Conservation (phyloP, 176 grass and related monocot genomes). For the Juncus inflexus region DNA sequence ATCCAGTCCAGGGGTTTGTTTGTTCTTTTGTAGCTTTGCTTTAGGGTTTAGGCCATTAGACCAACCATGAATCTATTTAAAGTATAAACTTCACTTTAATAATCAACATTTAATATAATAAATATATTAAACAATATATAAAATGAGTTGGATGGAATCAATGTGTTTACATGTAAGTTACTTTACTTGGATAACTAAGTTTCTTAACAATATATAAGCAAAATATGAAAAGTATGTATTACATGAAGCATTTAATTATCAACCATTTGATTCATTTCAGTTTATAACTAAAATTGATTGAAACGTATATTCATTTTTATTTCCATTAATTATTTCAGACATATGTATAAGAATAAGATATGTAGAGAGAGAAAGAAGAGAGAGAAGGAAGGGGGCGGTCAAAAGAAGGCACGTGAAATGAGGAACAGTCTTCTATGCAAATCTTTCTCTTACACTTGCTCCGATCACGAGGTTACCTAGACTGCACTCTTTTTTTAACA, state of each 20-base stretch:
- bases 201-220: too few species aligned
- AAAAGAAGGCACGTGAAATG: constrained; percentile 93
- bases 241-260: too few species aligned
- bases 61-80: too few species aligned
- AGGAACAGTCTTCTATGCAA: constrained; percentile 84
- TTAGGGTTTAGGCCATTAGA: constrained; percentile 2
- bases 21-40: constrained; percentile 20
- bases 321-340: background rate
- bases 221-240: too few species aligned
- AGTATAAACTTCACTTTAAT: too few species aligned
- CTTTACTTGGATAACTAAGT: too few species aligned
- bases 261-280: too few species aligned
- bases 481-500: constrained; percentile 37
- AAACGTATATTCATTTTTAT: background rate
- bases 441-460: constrained; percentile 32
- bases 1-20: constrained; percentile 17
- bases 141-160: too few species aligned
- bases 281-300: too few species aligned
- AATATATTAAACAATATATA: too few species aligned
- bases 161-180: too few species aligned
- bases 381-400: constrained; percentile 51
- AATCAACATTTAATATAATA: too few species aligned
- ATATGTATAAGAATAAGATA: constrained; percentile 17
- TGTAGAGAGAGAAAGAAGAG: constrained; percentile 22
- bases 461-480: constrained; percentile 82